Conservation (phyloP, 2,329 filamentous ascomycete genomes). For the Alternaria novae-zelandiae region DNA sequence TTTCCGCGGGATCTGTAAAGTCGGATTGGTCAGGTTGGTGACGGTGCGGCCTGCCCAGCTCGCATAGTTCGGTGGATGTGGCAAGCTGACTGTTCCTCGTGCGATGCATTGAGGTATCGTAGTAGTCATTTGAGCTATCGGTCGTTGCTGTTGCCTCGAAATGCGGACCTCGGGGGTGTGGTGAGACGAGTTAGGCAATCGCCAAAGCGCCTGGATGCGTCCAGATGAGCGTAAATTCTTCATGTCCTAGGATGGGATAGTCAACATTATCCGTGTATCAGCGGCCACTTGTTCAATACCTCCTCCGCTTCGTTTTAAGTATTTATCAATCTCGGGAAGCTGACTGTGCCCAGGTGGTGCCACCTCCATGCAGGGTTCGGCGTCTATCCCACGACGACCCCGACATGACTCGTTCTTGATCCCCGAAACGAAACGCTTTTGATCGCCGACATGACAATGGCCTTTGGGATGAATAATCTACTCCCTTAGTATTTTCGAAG, state of each 20-base stretch:
- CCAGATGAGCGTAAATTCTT: not conserved
- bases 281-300: not conserved
- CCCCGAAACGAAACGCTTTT: not conserved
- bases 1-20: not conserved
- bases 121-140: not conserved
- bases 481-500: not conserved
- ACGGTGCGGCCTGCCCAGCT: not conserved
- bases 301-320: not conserved
- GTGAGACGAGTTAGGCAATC: not conserved
- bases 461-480: not conserved
- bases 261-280: not conserved
- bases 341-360: not conserved
- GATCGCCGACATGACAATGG: not conserved
- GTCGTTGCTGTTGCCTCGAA: not conserved
- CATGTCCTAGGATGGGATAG: not conserved
- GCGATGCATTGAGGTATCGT: not conserved
- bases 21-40: not conserved
- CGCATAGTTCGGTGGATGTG: not conserved
- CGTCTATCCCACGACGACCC: not conserved
- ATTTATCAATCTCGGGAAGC: not conserved
- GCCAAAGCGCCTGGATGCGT: not conserved
- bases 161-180: not conserved
- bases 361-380: not conserved
- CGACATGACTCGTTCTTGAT: not conserved
- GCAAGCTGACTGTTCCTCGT: not conserved